phyloP scores from a whole-genome alignment of 345 rosid genomes.

The Populus euphratica region DNA sequence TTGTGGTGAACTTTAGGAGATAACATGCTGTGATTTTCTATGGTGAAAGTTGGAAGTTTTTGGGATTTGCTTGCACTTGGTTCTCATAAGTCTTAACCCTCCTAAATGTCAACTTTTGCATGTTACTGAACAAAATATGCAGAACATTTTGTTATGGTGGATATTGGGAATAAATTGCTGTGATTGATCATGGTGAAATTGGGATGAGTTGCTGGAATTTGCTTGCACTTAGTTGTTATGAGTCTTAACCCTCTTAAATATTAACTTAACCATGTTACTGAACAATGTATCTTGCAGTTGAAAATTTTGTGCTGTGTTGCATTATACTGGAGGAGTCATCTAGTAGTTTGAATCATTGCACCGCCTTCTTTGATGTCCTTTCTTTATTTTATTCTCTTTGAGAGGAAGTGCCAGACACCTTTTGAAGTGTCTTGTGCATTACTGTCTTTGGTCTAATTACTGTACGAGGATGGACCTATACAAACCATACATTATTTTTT shows the following conservation, averaged over 20 bases:
- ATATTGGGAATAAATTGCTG: not conserved
- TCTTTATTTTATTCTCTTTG: not conserved
- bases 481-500: not conserved
- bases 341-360: not conserved
- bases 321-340: not conserved
- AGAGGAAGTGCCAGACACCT: not conserved
- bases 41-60: not conserved
- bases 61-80: not conserved
- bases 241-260: not conserved
- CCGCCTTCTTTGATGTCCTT: not conserved
- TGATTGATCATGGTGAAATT: no score
- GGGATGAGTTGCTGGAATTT: not conserved
- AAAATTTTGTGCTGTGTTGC: not conserved
- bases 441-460: not conserved
- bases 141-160: not conserved
- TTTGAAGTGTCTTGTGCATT: not conserved
- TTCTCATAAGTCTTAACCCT: not conserved
- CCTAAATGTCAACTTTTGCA: not conserved
- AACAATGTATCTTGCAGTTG: not conserved
- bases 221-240: not conserved
- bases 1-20: not conserved
- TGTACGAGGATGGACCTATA: not conserved
- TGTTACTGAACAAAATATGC: not conserved
- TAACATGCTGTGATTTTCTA: no score
- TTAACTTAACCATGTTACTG: not conserved